These are phyloP conservation scores for Lipomyces kockii DNA, from an alignment of 805 yeast species.

Conservation along the genomic window DNA sequence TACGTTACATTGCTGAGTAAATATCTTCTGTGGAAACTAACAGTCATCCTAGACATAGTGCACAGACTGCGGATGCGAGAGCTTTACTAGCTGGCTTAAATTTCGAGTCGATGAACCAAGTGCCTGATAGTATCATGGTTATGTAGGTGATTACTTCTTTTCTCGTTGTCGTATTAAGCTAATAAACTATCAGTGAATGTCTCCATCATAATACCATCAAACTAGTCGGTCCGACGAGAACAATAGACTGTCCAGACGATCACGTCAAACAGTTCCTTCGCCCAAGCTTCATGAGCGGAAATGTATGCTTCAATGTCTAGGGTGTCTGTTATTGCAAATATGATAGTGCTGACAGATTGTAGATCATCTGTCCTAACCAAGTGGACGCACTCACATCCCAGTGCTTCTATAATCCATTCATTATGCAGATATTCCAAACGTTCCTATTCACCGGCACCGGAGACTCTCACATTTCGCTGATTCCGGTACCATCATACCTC, in stretches of 20 bases:
- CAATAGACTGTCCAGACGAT: constrained; percentile 16
- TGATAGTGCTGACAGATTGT: neutral
- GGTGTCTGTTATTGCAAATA: neutral
- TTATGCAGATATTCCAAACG: constrained; percentile 19
- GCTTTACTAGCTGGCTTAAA: constrained; percentile 15
- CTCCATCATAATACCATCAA: constrained; percentile 22
- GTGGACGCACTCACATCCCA: constrained; percentile 25
- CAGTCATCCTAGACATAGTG: neutral
- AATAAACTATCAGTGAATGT: constrained; percentile 10
- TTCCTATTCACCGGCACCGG: constrained; percentile 13
- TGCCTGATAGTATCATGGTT: constrained; percentile 12
- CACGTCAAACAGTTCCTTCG: constrained; percentile 21
- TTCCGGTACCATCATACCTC: constrained; percentile 13
- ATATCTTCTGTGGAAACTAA: neutral
- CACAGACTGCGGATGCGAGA: constrained; percentile 20
- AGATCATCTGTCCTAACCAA: constrained; percentile 18
- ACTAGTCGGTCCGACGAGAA: constrained; percentile 24
- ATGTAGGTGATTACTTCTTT: constrained; percentile 1
- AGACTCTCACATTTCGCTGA: constrained; percentile 12
- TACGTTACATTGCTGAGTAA: neutral
- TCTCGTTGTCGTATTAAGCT: neutral
- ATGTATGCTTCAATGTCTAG: neutral
- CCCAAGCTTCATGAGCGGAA: constrained; percentile 30
- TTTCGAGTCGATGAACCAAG: constrained; percentile 23
- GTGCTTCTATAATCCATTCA: constrained; percentile 26